Evolutionary conservation across 148 eudicot species (phyloP).

Genomic region (Silene uniflora): DNA sequence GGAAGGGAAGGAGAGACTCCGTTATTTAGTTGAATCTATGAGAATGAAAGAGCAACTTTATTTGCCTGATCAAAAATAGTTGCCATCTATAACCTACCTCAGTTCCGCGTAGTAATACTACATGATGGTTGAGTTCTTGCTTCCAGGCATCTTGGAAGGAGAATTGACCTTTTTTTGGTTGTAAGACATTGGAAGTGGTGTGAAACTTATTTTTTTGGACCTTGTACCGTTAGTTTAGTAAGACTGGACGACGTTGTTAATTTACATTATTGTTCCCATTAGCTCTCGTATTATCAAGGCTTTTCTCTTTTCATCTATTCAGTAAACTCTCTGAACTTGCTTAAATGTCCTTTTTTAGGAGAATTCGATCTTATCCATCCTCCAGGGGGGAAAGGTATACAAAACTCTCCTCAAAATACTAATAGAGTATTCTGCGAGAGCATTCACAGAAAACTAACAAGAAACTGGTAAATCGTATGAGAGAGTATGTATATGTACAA

Average conservation of each 20-base stretch:
- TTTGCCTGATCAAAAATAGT: not conserved
- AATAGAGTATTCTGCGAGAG: too few relatives aligned
- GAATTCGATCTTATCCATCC: too few relatives aligned
- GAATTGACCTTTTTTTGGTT: not conserved
- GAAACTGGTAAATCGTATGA: too few relatives aligned
- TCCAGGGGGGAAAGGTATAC: too few relatives aligned
- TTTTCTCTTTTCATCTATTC: not conserved
- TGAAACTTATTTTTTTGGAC: not conserved
- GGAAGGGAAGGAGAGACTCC: not conserved
- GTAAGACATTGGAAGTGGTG: not conserved
- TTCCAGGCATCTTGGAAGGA: not conserved
- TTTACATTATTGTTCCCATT: not conserved
- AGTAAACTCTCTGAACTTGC: not conserved
- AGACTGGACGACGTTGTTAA: not conserved
- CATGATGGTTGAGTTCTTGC: not conserved
- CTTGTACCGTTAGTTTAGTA: not conserved
- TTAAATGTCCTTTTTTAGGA: too few relatives aligned
- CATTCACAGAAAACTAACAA: too few relatives aligned
- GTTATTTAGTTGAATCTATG: not conserved
- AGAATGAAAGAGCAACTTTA: not conserved
- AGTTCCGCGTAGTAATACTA: not conserved
- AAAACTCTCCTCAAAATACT: too few relatives aligned
- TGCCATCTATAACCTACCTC: not conserved
- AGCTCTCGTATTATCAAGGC: not conserved
- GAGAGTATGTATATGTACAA: too few relatives aligned